Base-by-base conservation (phyloP, 768 basidiomycete species). In the Leccinum arenicola region DNA sequence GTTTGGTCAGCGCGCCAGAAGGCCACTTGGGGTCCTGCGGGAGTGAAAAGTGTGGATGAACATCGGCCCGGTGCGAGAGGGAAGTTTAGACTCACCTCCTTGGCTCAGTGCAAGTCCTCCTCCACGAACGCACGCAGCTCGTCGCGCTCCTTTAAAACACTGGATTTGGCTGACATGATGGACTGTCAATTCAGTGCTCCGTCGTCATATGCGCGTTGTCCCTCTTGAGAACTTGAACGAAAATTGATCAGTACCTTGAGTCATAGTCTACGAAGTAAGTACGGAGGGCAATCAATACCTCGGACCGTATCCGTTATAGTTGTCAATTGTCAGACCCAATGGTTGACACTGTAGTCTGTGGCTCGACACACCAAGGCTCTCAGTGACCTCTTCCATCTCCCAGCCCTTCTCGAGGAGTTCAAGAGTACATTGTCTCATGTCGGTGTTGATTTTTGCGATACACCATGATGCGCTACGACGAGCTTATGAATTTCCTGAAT, bases 171-270 rank as follows among this genome's bases (percentile, higher is more conserved):
- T 17, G 94, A 95, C 55, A 98, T 78, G 68, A 98, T 84, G 3
- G 89, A 87, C 57, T 25, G 25, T 25, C 25, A 98, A 77, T 89
- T 90, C 23, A 99, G 81, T 99, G 95, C 68, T 98, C 96, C 10
- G 89, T 85, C 2, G 95, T 98, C 96, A 99, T 98, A 49, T 93
- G 88, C n/a, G 93, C 94, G 64, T 89, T 85, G 29, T 85, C 87
- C 51, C 82, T 78, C 58, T 84, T 65, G 3, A 62, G 19, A 61
- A 91, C 85, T 59, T 31, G 5, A 15, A 45, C 15, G 35, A 11
- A 40, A 15, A 54, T 50, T n/a, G 52, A 10, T 57, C 2, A 57
- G 51, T 23, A 25, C 25, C 25, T 25, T 25, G 25, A 25, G 25
- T 25, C 25, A 25, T 25, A 25, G 25, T 25, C 25, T 25, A 25